phyloP scores from a whole-genome alignment of 768 basidiomycete species.

The Suillus cothurnatus region DNA sequence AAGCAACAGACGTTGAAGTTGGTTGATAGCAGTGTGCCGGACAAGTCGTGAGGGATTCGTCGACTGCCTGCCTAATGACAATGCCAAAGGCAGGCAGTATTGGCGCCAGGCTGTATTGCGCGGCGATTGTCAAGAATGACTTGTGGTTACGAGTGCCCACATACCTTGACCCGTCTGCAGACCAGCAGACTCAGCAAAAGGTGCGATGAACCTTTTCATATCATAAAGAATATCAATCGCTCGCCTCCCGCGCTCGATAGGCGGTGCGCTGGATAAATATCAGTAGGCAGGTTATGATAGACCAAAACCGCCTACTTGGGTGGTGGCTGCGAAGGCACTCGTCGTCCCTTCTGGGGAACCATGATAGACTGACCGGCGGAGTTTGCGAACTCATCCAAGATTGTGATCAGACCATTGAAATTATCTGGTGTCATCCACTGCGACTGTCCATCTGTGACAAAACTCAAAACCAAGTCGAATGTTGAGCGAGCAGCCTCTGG shows the following conservation, averaged over 20 bases:
- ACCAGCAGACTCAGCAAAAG: conserved; percentile 54
- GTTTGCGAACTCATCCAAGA: conserved; percentile 86
- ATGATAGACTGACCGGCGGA: conserved; percentile 68
- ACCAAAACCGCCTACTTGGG: conserved; percentile 46
- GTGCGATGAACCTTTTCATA: conserved; percentile 65
- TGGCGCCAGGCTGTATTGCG: conserved; percentile 70
- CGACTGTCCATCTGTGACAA: conserved; percentile 64
- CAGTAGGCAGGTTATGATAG: background rate
- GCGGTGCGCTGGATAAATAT: conserved; percentile 57
- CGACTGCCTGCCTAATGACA: conserved; percentile 77
- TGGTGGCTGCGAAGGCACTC: conserved; percentile 49
- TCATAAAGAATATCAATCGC: conserved; percentile 81
- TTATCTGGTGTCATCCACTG: conserved; percentile 76
- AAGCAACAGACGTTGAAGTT: conserved; percentile 83
- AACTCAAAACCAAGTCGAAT: conserved; percentile 70
- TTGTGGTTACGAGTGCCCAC: conserved; percentile 8
- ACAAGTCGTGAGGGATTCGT: conserved; percentile 83
- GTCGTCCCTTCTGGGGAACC: conserved; percentile 53
- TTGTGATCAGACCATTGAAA: conserved; percentile 72
- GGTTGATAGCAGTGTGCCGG: conserved; percentile 75
- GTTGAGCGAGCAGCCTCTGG: conserved; percentile 86
- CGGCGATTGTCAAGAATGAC: conserved; percentile 11
- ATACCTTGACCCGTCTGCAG: conserved; percentile 36
- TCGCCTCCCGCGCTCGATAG: conserved; percentile 77
- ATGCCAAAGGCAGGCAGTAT: conserved; percentile 73